Evolutionary conservation across 1,284 basidiomycete species (phyloP), one percentile per base, ranked within the genome.

Genomic region (Gomphus bonarii): DNA sequence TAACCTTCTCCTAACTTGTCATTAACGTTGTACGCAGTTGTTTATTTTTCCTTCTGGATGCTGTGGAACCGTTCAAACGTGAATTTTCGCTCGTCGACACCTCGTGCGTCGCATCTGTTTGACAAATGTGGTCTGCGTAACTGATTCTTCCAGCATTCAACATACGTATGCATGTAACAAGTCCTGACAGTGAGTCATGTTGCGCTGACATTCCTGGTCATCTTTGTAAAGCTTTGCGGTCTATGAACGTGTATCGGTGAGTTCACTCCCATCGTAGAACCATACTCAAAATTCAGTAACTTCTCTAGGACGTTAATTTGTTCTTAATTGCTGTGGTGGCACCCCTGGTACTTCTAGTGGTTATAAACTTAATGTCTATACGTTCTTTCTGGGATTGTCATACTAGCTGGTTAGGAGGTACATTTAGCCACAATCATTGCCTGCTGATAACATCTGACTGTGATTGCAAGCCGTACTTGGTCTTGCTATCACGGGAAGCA

Each of bases 331-430:
- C 83, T 40, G 67, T 87, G 46, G 78, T 81, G 4, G 74, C 85
- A 2, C 90, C 92, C 0, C 67, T 88, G 4, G 63, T 84, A 16
- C 70, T 91, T 40, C 81, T 91, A 63, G 75, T 84, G 16, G 63
- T 80, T 7, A 76, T 93, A 62, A 88, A 91, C 63, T 61, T 84
- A 22, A 57, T 87, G 9, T 83, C 91, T 18, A 72, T 90, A 11
- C 79, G 86, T 20, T 88, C 84, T 5, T 82, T 84, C 71, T 97
- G 93, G 91, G 95, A 97, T 65, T 74, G 88, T 36, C 94, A 98
- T 68, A 87, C 82, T 64, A 79, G 87, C 53, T 75, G 84, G 25
- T 78, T 94, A 11, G 93, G 91, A 46, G 72, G 85, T 88, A 63
- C 55, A 63, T 28, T 28, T 28, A 28, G 66, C 33, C 57, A 44